These are phyloP conservation scores for Plasmodium malariae DNA, from an alignment of 169 alveolate species.

Conservation along the genomic window DNA sequence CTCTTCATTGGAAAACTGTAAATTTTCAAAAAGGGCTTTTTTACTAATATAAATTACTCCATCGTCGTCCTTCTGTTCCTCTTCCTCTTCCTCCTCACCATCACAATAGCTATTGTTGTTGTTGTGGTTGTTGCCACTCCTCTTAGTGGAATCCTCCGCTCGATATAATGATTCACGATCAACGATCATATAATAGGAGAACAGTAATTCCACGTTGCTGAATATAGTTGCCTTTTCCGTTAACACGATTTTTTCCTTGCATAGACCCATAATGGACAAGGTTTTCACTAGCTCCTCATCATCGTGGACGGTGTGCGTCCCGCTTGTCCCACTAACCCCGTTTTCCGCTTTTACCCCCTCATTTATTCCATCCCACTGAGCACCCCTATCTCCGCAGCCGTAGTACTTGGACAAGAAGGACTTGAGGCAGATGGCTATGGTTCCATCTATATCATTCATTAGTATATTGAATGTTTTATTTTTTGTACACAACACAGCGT, in stretches of 20 bases:
- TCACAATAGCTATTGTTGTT: not conserved
- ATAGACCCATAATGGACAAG: conserved; percentile 70
- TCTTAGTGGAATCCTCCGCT: no score
- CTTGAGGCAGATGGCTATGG: conserved; percentile 68
- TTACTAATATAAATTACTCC: conserved; percentile 59
- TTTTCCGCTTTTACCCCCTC: not conserved
- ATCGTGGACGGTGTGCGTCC: not conserved
- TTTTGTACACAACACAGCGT: conserved; percentile 68
- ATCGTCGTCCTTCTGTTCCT: conserved; percentile 12
- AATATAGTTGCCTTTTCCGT: conserved; percentile 64
- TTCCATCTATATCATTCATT: conserved; percentile 71
- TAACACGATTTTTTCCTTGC: conserved; percentile 58
- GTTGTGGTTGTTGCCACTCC: not conserved
- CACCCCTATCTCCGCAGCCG: no score
- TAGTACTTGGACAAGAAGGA: conserved; percentile 54
- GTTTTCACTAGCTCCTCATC: conserved; percentile 51
- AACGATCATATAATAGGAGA: conserved; percentile 43
- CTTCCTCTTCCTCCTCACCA: not conserved
- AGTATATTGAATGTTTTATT: conserved; percentile 63
- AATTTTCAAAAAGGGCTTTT: conserved; percentile 57
- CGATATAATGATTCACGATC: conserved; percentile 32
- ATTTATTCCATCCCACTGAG: not conserved
- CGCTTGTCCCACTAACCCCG: not conserved
- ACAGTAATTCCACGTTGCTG: conserved; percentile 49
- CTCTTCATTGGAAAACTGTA: conserved; percentile 72